phyloP scores from a whole-genome alignment of 73 alveolate species.

The Paramecium tetraurelia region DNA sequence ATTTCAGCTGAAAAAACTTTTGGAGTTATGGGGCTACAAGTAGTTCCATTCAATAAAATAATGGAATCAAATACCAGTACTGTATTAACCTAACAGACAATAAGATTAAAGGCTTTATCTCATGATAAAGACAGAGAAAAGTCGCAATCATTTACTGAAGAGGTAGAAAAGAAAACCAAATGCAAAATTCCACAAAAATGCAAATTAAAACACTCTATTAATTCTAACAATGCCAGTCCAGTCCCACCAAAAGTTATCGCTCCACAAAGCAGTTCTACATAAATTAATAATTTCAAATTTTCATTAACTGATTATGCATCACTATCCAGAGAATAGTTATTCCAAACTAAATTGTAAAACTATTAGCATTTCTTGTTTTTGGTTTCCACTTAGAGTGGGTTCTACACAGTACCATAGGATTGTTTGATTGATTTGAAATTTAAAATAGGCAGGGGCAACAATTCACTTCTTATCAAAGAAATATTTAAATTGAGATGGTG shows the following conservation, averaged over 20 bases:
- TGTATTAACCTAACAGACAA: not conserved
- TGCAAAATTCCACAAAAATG: not conserved
- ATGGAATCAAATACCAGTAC: not conserved
- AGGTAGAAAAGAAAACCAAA: not conserved
- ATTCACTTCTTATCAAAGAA: not conserved
- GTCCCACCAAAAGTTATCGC: not conserved
- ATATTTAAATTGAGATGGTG: conserved; percentile 34
- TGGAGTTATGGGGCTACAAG: not conserved
- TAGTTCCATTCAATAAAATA: not conserved
- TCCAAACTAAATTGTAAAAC: not conserved
- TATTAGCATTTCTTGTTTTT: not conserved
- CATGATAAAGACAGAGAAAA: not conserved
- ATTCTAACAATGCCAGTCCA: not conserved
- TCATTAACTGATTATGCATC: conserved; percentile 10
- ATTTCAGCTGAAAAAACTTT: not conserved
- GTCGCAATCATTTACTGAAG: not conserved
- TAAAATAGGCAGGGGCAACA: conserved; percentile 13
- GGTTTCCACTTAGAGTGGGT: conserved; percentile 25
- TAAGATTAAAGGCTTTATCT: not conserved
- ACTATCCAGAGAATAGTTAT: not conserved
- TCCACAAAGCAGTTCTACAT: not conserved
- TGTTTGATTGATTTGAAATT: not conserved
- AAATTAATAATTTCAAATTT: not conserved
- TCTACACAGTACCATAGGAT: not conserved
- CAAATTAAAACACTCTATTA: not conserved